Evolutionary conservation across 306 rosid genomes (phyloP), one percentile per base, ranked within the genome.

Genomic region (Citrullus amarus): DNA sequence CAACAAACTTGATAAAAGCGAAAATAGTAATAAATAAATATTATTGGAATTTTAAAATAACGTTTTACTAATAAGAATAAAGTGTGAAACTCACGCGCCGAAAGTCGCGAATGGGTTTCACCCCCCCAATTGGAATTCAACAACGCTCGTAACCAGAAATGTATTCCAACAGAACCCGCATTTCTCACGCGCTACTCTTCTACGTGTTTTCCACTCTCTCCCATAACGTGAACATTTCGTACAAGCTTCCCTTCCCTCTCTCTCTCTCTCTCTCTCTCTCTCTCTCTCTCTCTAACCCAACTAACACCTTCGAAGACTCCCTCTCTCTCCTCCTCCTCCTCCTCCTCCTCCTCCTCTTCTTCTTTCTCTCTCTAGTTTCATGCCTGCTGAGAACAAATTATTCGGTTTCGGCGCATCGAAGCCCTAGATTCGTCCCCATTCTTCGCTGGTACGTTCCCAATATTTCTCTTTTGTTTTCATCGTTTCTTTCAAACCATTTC

Each of bases 361-460:
- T 30, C 71, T 65, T 68, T 20, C 25, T 56, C 82, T 79, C 57
- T 81, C 78, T 43, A 61, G 89, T 76, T 89, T 87, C 86, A 84
- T 77, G 86, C 83, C 86, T 80, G 60, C 81, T 46, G 70, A 2
- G 58, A 74, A 79, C 77, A 82, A 67, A 82, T 84, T 88, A 80
- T 79, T 82, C 83, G 75, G 78, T 84, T 77, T 72, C 68, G 83
- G 88, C 81, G 75, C 82, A 53, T 70, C 75, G 25, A 81, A 82
- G 77, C 92, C 90, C 93, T 91, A 85, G 88, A 81, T 89, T 86
- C 86, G 68, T 84, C 79, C 65, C 81, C 92, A 83, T 86, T 90
- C 84, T 60, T n/a, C 43, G 30, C 74, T 57, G 93, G 97, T 89
- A 68, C 82, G 80, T 87, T n/a, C 51, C 83, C 14, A 50, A 76